Base-by-base conservation (phyloP, 2,329 filamentous ascomycete genomes). In the Conoideocrella luteorostrata region DNA sequence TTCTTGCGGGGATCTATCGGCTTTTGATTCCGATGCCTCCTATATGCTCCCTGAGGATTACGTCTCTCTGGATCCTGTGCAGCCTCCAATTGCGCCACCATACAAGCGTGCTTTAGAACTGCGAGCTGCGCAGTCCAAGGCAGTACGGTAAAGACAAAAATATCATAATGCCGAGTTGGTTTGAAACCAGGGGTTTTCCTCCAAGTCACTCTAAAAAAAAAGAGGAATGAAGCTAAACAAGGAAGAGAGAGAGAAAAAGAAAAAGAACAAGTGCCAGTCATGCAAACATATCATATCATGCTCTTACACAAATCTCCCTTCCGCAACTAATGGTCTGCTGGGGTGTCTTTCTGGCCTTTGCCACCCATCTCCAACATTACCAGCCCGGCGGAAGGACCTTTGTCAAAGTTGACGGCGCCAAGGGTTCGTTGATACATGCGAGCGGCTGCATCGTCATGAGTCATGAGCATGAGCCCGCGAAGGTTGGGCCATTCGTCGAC, bases 11-110 rank as follows among this genome's bases (percentile, higher is more conserved):
- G 93, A 98, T 65, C 74, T 98, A 42, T 94, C 89, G 20, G 83
- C 88, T 10, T 98, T 90, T 68, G 93, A 98, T 68, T 89, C 91
- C 1, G 93, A 98, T 71, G 91, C 93, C 4, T 93, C 90, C 4
- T 96, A 97, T 65, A 79, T 86, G 52, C 72, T 98, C 15, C 90
- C 93, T 1, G 85, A 90, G 47, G 86, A 89, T 52, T 80, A 94
- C 58, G 78, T 94, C 41, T 90, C 85, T 53, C 75, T 97, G 39
- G 89, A 96, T 60, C 93, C 93, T 0, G 79, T 98, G 24, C 93
- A 97, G 62, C 91, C 91, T 22, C 93, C 93, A 0, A 98, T 93
- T 28, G 93, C 93, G 9, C 93, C 93, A 11, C 93, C 93, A 0
- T 98, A 98, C 60, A 94, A 90, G 63, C 80, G 84, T 44, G 93